Evolutionary conservation across 1,284 basidiomycete genomes (phyloP), one percentile per base, ranked within the genome.

Genomic region (Apiotrichum mycotoxinovorans): DNA sequence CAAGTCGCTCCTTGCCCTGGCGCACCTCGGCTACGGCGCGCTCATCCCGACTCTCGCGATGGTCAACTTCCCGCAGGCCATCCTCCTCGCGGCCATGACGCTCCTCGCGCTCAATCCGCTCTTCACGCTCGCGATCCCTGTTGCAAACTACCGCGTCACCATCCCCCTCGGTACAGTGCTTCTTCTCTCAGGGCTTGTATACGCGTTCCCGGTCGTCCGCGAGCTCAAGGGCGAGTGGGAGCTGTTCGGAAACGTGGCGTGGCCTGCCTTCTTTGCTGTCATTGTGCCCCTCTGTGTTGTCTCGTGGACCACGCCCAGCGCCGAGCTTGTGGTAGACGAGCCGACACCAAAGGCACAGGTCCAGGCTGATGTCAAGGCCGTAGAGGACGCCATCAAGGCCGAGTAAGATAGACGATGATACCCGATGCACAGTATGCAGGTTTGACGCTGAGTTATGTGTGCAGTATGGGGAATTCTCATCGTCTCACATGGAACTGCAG

Each of bases 11-110:
- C 38, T 43, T 15, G 56, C 68, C 4, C 62, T 76, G 27, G 59
- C 68, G 12, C 61, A 71, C 50, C 65, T 92, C 74, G 73, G 88
- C 50, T 83, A 88, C 46, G 90, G 91, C 17, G 86, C 89, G 7
- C 80, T 92, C 56, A 85, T 95, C 65, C 90, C 91, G 25, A 84
- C 89, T 46, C 85, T 85, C 20, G 87, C 89, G 5, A 86, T 94
- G 58, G 84, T 94, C 68, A 96, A 95, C 75, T 94, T 92, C 76
- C 90, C 89, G 4, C 84, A 94, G 20, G 87, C 91, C 0, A 84
- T 86, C 30, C 74, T 82, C 10, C 81, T 91, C 10, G 85, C 87
- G 0, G 72, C 85, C 37, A 64, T 83, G 12, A 80, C 88, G 15
- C 85, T 84, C 30, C 20, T 61, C 37, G 62, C 61, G 35, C 61